phyloP scores from a whole-genome alignment of 371 early-diverging fungal genomes.

The Rhizopus sp. region DNA sequence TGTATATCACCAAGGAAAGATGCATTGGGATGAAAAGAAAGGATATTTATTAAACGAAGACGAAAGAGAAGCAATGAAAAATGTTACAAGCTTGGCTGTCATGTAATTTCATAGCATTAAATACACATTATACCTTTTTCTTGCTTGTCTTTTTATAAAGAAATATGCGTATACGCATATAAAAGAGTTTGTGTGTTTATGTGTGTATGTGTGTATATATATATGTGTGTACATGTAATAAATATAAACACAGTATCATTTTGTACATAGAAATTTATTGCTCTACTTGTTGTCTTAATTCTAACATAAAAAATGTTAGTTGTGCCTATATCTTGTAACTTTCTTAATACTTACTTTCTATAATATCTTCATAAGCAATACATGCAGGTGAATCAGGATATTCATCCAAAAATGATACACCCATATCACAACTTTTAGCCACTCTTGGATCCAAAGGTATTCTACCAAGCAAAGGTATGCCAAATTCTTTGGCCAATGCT shows the following conservation, averaged over 20 bases:
- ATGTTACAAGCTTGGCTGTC: slow-evolving; percentile 34
- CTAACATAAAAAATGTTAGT: too few relatives aligned
- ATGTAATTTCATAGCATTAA: slow-evolving; percentile 12
- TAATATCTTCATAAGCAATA: slow-evolving; percentile 71
- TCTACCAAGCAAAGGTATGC: slow-evolving; percentile 76
- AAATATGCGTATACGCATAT: background rate
- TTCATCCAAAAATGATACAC: slow-evolving; percentile 84
- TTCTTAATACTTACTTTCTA: slow-evolving; percentile 41
- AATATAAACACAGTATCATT: too few relatives aligned
- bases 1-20: slow-evolving; percentile 26
- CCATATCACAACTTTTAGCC: slow-evolving; percentile 80
- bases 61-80: slow-evolving; percentile 43
- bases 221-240: too few relatives aligned
- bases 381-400: slow-evolving; percentile 89
- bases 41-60: slow-evolving; percentile 37
- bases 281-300: too few relatives aligned
- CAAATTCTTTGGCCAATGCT: slow-evolving; percentile 78
- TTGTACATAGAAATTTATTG: too few relatives aligned
- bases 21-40: slow-evolving; percentile 29
- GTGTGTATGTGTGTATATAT: too few relatives aligned
- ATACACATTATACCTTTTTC: background rate
- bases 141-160: background rate
- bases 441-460: slow-evolving; percentile 95
- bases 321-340: too few relatives aligned
- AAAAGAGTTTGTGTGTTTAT: background rate